Conservation (phyloP, 1,284 basidiomycete genomes). For the Puccinia triticina region DNA sequence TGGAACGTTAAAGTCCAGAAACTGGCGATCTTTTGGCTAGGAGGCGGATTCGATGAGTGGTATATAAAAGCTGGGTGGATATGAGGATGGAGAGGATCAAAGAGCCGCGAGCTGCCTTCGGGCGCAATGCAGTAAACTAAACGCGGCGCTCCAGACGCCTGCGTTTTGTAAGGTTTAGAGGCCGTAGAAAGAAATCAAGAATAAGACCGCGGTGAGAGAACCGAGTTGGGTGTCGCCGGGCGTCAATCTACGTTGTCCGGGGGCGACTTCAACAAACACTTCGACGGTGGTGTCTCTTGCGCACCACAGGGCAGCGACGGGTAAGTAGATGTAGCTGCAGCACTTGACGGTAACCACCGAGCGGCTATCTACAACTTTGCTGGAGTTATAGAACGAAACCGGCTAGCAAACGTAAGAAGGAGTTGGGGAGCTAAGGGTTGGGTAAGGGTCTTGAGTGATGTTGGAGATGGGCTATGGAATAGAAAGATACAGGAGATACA, state of each 20-base stretch:
- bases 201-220: neutral
- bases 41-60: neutral
- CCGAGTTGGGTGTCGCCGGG: constrained; percentile 7
- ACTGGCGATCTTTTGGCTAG: neutral
- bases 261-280: constrained; percentile 1
- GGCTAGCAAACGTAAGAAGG: neutral
- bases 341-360: neutral
- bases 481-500: neutral
- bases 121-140: neutral
- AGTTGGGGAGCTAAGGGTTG: no score
- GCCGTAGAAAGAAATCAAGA: neutral
- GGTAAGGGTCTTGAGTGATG: neutral
- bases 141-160: constrained; percentile 33
- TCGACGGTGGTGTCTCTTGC: neutral
- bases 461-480: no score
- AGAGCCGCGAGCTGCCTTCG: no score
- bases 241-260: constrained; percentile 19
- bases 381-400: neutral
- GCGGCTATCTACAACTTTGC: neutral
- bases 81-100: no score
- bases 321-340: constrained; percentile 6
- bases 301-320: constrained; percentile 1
- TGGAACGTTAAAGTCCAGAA: neutral
- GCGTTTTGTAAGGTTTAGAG: neutral
- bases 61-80: neutral